Conservation (phyloP, 1,284 basidiomycete genomes). For the Calocybe gambosa region DNA sequence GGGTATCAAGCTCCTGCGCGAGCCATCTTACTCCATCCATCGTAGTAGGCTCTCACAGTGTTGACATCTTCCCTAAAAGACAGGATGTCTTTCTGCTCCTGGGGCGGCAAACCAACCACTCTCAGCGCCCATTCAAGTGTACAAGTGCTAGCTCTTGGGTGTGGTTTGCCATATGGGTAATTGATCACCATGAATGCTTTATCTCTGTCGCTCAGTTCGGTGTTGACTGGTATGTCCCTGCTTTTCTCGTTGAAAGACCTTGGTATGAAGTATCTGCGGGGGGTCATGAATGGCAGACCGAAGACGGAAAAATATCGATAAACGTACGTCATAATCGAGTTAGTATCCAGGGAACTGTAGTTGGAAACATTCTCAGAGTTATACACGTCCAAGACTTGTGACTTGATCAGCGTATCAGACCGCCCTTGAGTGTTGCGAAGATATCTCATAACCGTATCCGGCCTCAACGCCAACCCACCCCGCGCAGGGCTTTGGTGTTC, state of each 20-base stretch:
- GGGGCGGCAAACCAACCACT: background rate
- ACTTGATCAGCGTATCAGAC: constrained; percentile 10
- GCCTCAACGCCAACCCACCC: constrained; percentile 13
- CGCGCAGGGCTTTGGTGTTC: constrained; percentile 26
- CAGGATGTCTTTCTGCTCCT: background rate
- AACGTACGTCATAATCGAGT: constrained; percentile 22
- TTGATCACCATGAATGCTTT: constrained; percentile 19
- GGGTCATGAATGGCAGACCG: background rate
- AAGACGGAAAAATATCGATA: background rate
- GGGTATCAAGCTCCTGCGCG: background rate
- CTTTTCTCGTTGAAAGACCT: constrained; percentile 12
- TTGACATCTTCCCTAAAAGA: background rate
- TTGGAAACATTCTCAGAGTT: constrained; percentile 15
- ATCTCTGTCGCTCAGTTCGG: constrained; percentile 13
- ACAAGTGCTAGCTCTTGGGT: background rate
- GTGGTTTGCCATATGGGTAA: constrained; percentile 11
- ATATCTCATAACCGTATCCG: constrained; percentile 1
- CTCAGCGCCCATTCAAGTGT: background rate
- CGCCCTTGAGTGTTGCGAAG: constrained; percentile 14
- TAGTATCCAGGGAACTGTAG: constrained; percentile 16
- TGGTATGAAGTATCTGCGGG: constrained; percentile 22
- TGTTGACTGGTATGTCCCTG: constrained; percentile 13
- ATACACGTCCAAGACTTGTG: constrained; percentile 18
- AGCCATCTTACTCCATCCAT: background rate
- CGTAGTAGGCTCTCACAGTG: background rate